phyloP scores from a whole-genome alignment of 2,329 filamentous ascomycete genomes.

The Biscogniauxia mediterranea region DNA sequence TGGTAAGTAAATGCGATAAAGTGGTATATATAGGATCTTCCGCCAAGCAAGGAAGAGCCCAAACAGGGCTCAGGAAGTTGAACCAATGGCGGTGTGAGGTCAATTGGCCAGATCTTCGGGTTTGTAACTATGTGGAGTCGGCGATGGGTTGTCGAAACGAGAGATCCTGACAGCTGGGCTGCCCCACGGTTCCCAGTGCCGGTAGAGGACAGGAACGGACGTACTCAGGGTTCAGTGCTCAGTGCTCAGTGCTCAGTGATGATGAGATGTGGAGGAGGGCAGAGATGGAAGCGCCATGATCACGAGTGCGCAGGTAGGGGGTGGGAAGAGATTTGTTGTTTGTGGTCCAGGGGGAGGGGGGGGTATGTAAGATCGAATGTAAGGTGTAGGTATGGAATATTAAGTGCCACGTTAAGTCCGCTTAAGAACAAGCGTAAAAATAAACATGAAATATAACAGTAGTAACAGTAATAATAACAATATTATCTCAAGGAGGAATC shows the following conservation, averaged over 20 bases:
- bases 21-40: constrained; percentile 30
- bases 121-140: constrained; percentile 31
- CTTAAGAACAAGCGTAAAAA: background rate
- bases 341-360: background rate
- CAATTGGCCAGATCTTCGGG: constrained; percentile 21
- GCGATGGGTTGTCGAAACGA: constrained; percentile 15
- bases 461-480: constrained; percentile 7
- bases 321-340: background rate
- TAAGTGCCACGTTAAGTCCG: background rate
- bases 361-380: background rate
- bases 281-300: background rate
- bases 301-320: background rate
- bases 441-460: background rate
- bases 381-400: background rate
- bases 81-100: constrained; percentile 31
- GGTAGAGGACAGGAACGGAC: constrained; percentile 1
- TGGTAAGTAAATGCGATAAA: constrained; percentile 10
- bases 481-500: constrained; percentile 15
- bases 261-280: constrained; percentile 7
- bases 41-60: constrained; percentile 21
- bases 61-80: constrained; percentile 16
- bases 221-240: constrained; percentile 3
- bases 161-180: constrained; percentile 4
- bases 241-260: constrained; percentile 6
- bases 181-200: background rate